phyloP scores from a whole-genome alignment of 768 basidiomycete genomes.

The Dioszegia crocea region DNA sequence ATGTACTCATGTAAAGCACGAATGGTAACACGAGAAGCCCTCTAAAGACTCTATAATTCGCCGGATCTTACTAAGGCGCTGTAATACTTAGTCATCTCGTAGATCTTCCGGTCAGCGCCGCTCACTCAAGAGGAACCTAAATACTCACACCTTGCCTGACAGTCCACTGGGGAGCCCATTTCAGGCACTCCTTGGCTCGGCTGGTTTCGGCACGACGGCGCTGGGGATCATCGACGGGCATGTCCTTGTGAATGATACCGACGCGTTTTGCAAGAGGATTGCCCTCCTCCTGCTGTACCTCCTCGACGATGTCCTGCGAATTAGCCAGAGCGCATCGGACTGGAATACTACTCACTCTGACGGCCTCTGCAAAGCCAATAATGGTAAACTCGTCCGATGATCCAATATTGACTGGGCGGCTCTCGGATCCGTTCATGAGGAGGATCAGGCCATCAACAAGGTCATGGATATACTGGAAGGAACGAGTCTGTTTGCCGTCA shows the following conservation, averaged over 20 bases:
- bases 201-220: constrained; percentile 89
- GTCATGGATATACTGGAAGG: constrained; percentile 93
- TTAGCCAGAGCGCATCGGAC: too few relatives aligned
- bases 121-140: too few relatives aligned
- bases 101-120: background rate
- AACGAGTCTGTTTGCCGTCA: constrained; percentile 86
- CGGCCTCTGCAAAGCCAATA: constrained; percentile 84
- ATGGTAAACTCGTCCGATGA: constrained; percentile 95
- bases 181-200: constrained; percentile 73
- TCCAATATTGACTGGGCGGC: constrained; percentile 93
- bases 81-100: constrained; percentile 45
- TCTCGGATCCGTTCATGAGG: constrained; percentile 85
- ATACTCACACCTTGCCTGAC: constrained; percentile 80
- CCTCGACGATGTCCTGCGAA: constrained; percentile 79
- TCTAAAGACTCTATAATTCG: background rate
- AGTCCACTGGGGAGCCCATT: constrained; percentile 91
- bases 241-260: constrained; percentile 50
- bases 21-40: too few relatives aligned
- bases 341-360: constrained; percentile 54
- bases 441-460: constrained; percentile 71
- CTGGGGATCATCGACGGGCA: constrained; percentile 67
- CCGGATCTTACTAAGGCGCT: constrained; percentile 1
- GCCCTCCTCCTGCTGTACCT: constrained; percentile 71
- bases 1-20: too few relatives aligned
- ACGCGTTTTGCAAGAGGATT: constrained; percentile 47